Base-by-base conservation (phyloP, 306 rosid species). In the Quillaja saponaria region DNA sequence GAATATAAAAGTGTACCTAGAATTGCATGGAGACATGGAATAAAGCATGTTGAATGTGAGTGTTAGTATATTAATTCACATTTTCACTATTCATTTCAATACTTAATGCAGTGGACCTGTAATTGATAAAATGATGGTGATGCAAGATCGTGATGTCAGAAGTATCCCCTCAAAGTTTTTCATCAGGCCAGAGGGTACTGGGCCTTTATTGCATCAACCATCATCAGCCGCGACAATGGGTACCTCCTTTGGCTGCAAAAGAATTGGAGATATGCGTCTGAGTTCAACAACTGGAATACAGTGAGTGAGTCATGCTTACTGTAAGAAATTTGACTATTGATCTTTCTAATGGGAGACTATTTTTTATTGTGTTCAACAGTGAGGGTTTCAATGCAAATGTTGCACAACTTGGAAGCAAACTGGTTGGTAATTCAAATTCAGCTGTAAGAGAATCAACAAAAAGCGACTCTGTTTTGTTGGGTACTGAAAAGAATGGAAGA, bases 41-140 rank as follows among this genome's bases (percentile, higher is more conserved):
- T n/a, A n/a, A 15, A 4, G 55, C 63, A 8, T 39, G 38, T 63
- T 42, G 12, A 50, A 14, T 16, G 16, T 47, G 34, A 73, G 37
- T 28, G 55, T 47, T 47, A 20, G 38, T 39, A 20, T 10, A 31
- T 49, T 41, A n/a, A 60, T 34, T 60, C 37, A 55, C 47, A 13
- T 61, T 61, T 63, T 53, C 52, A 49, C 56, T 59, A n/a, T n/a
- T n/a, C n/a, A n/a, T n/a, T n/a, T n/a, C n/a, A n/a, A n/a, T 71
- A 58, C 39, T 62, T 73, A 62, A 74, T 77, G 78, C 80, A 80
- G 91, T 66, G 76, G 81, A 60, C 63, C 58, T 44, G 8, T 41
- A 33, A 42, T 38, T 61, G 74, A 72, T 63, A 63, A 72, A 64
- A 28, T 48, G 71, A 64, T 20, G 15, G 19, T 17, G 49, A 63